Conservation (phyloP, 2,329 filamentous ascomycete genomes). For the Ophiostoma pallidulum region DNA sequence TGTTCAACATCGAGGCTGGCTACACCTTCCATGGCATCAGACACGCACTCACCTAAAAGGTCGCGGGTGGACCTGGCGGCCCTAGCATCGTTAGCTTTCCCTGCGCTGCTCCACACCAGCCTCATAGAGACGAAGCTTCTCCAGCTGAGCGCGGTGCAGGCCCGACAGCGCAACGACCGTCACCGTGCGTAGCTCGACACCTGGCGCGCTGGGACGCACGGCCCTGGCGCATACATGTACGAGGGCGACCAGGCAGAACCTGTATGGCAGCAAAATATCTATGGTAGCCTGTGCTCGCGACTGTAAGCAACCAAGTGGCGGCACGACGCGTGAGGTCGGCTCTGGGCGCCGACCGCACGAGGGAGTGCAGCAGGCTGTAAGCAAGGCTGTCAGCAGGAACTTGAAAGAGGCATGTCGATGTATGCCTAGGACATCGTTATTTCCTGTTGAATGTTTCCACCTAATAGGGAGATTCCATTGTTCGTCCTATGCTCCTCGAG, state of each 20-base stretch:
- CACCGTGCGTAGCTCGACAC: constrained; percentile 14
- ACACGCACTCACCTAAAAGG: constrained; percentile 21
- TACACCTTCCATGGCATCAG: constrained; percentile 28
- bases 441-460: no score
- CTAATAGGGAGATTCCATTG: no score
- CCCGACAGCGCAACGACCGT: constrained; percentile 9
- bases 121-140: constrained; percentile 13
- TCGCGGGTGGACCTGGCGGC: constrained; percentile 16
- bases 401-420: no score
- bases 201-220: constrained; percentile 22
- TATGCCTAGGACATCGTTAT: no score
- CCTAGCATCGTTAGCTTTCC: constrained; percentile 19
- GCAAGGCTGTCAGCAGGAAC: no score
- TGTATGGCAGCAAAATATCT: constrained; percentile 27
- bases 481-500: no score
- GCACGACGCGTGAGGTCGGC: constrained; percentile 31
- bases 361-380: constrained; percentile 16
- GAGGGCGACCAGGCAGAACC: constrained; percentile 32
- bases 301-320: constrained; percentile 29
- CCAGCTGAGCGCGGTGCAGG: constrained; percentile 8
- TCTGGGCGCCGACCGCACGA: constrained; percentile 17
- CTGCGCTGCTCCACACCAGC: constrained; percentile 19
- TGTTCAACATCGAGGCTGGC: constrained; percentile 25
- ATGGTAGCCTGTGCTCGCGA: constrained; percentile 23
- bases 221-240: constrained; percentile 28